Conservation (phyloP, 2,329 filamentous ascomycete genomes). For the Exophiala aquamarina region DNA sequence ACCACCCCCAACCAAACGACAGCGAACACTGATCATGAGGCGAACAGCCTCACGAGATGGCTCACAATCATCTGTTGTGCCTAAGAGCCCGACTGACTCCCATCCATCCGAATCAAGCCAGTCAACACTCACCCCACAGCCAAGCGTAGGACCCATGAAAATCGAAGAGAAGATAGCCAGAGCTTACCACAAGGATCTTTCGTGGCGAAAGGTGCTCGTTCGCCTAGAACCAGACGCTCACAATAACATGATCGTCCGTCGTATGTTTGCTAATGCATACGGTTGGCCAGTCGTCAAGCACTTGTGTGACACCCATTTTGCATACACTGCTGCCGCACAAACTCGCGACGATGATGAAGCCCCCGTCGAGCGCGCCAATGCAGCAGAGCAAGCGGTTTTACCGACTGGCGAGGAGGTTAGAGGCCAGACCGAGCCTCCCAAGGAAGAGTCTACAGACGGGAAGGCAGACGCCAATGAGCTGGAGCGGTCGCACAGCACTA, state of each 20-base stretch:
- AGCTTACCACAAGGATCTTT: constrained; percentile 86
- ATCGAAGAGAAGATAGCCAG: constrained; percentile 98
- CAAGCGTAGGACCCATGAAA: constrained; percentile 61
- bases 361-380: constrained; percentile 68
- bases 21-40: constrained; percentile 37
- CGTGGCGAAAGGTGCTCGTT: constrained; percentile 96
- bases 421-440: constrained; percentile 35
- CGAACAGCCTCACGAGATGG: constrained; percentile 7
- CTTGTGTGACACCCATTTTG: constrained; percentile 91
- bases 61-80: constrained; percentile 3
- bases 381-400: constrained; percentile 56
- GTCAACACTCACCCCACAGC: constrained; percentile 36
- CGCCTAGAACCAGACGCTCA: constrained; percentile 95
- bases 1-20: constrained; percentile 60
- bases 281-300: constrained; percentile 98
- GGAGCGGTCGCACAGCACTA: constrained; percentile 1
- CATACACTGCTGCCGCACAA: constrained; percentile 66
- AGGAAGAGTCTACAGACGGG: constrained; percentile 1
- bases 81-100: constrained; percentile 4
- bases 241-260: constrained; percentile 95
- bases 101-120: constrained; percentile 35
- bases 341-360: constrained; percentile 68
- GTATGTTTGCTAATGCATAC: constrained; percentile 96
- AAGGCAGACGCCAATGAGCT: constrained; percentile 13
- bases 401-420: constrained; percentile 66